Percentiles rank a stretch among this genome's conserved stretches.
Evolutionary conservation across 345 rosid species (phyloP).

Genomic region (Eucalyptus polyanthemos): DNA sequence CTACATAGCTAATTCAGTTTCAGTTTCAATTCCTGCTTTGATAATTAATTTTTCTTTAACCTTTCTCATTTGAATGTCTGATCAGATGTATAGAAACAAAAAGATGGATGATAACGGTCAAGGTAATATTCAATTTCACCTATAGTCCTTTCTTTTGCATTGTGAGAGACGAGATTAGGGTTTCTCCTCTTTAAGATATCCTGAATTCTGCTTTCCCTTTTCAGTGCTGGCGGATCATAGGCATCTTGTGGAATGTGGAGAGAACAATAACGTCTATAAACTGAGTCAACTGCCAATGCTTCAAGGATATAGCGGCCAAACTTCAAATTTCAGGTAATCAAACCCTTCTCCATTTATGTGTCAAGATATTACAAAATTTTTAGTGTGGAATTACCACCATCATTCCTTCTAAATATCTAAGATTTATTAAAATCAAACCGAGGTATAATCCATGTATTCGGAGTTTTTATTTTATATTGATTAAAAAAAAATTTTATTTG

Average conservation of each 20-base stretch:
- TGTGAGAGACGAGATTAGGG: not conserved
- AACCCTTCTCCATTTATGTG: not conserved
- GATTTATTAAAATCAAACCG: not conserved
- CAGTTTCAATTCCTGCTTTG: not conserved
- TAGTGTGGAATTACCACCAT: not conserved
- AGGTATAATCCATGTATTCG: not conserved
- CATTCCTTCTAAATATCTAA: not conserved
- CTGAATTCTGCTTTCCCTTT: not conserved
- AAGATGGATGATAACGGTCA: slow-evolving; percentile 52
- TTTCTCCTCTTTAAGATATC: not conserved
- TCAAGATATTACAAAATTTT: not conserved
- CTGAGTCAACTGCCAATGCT: slow-evolving; percentile 77
- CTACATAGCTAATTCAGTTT: not conserved
- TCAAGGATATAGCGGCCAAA: slow-evolving; percentile 26
- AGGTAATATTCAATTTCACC: slow-evolving; percentile 19
- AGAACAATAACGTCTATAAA: slow-evolving; percentile 45
- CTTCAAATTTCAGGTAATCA: slow-evolving; percentile 44
- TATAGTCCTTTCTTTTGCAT: not conserved
- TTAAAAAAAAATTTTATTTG: not conserved
- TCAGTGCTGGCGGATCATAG: slow-evolving; percentile 48
- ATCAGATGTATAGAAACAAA: slow-evolving; percentile 84
- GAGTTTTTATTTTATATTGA: not conserved
- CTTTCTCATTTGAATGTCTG: not conserved
- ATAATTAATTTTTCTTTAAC: not conserved
- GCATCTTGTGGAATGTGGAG: slow-evolving; percentile 50